Conservation (phyloP, 78 protist genomes). For the Speleostelium caveatum region DNA sequence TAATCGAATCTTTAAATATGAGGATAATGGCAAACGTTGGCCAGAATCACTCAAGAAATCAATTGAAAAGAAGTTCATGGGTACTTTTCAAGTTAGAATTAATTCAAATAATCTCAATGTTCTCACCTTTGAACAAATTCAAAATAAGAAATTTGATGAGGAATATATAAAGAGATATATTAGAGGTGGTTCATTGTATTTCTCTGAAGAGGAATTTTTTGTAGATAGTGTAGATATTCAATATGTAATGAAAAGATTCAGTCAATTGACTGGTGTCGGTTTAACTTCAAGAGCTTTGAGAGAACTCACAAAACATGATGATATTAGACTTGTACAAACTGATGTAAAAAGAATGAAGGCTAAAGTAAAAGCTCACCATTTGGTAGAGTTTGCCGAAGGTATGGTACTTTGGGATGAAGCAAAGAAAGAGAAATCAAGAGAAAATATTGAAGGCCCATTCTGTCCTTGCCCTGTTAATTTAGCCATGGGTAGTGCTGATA, state of each 20-base stretch:
- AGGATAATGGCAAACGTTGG: slow-evolving; percentile 24
- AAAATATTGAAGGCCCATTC: slow-evolving; percentile 12
- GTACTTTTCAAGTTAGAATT: slow-evolving; percentile 63
- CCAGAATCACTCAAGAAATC: slow-evolving; percentile 33
- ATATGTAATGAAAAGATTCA: slow-evolving; percentile 50
- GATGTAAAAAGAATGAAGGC: slow-evolving; percentile 80
- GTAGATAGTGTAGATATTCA: slow-evolving; percentile 51
- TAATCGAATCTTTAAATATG: slow-evolving; percentile 42
- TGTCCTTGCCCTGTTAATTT: slow-evolving; percentile 7
- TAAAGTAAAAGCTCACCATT: slow-evolving; percentile 69
- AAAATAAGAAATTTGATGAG: slow-evolving; percentile 49
- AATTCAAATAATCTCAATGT: not conserved
- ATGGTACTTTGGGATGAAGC: slow-evolving; percentile 78
- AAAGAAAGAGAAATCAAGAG: slow-evolving; percentile 50
- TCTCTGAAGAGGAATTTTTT: slow-evolving; percentile 19
- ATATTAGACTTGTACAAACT: slow-evolving; percentile 65
- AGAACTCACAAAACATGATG: slow-evolving; percentile 58
- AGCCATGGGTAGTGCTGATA: not conserved
- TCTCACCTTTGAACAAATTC: slow-evolving; percentile 36
- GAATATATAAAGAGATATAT: slow-evolving; percentile 27
- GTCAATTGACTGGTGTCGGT: slow-evolving; percentile 73
- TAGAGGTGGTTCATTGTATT: not conserved
- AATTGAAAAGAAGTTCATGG: slow-evolving; percentile 48
- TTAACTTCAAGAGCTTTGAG: slow-evolving; percentile 41
- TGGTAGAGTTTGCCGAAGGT: slow-evolving; percentile 82